These are phyloP conservation scores for Avena atlantica DNA, from an alignment of 176 grass and related monocot species.

Conservation along the genomic window DNA sequence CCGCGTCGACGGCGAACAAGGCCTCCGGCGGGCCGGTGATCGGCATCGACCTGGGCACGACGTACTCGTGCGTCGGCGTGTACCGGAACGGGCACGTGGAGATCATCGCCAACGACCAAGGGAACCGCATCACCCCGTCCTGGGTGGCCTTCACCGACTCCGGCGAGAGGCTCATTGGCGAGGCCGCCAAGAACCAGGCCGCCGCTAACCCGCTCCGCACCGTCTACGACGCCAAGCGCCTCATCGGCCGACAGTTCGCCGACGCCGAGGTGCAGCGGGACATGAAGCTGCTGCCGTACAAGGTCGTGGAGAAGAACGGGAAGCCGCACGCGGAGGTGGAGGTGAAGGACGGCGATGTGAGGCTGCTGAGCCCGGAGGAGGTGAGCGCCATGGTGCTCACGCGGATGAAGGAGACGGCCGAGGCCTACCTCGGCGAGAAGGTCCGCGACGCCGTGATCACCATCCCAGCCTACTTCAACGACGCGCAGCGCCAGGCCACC, in stretches of 20 bases:
- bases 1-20: background rate
- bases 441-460: conserved; percentile 74
- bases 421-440: conserved; percentile 74
- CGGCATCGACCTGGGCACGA: conserved; percentile 86
- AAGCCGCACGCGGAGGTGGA: conserved; percentile 71
- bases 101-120: conserved; percentile 94
- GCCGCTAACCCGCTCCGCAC: conserved; percentile 62
- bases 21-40: conserved; percentile 61
- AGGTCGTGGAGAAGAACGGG: conserved; percentile 65
- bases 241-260: conserved; percentile 61
- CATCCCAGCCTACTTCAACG: conserved; percentile 87
- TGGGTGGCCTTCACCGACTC: conserved; percentile 77
- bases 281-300: conserved; percentile 76
- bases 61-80: conserved; percentile 87
- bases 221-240: conserved; percentile 48
- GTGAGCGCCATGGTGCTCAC: conserved; percentile 76
- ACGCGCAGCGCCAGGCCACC: conserved; percentile 74
- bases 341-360: conserved; percentile 58
- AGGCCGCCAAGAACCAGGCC: conserved; percentile 82
- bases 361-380: conserved; percentile 73
- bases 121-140: conserved; percentile 81
- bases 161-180: conserved; percentile 65
- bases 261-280: conserved; percentile 71
- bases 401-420: conserved; percentile 80
- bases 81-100: conserved; percentile 76